phyloP scores from a whole-genome alignment of 352 stramenopile species.

The Phytopythium sindhum region DNA sequence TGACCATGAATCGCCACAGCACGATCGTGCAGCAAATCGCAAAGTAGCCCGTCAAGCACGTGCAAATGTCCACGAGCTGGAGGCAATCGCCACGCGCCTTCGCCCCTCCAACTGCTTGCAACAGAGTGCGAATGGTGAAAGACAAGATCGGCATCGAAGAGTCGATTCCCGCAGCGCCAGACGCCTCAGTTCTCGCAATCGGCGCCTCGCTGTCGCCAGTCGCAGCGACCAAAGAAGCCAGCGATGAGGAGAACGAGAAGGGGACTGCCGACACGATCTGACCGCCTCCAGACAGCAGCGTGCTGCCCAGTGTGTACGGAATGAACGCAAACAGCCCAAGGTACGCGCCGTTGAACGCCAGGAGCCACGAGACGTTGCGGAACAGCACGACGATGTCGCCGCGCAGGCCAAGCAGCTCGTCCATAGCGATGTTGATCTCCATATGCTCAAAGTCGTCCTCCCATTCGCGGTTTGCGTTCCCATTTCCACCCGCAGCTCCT shows the following conservation, averaged over 20 bases:
- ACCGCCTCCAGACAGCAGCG: conserved; percentile 68
- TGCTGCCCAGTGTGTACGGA: conserved; percentile 92
- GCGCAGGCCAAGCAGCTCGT: conserved; percentile 96
- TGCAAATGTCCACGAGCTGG: conserved; percentile 83
- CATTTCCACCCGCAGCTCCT: conserved; percentile 12
- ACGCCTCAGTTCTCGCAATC: conserved; percentile 3
- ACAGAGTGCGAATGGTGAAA: conserved; percentile 54
- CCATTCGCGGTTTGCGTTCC: conserved; percentile 61
- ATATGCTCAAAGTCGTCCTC: conserved; percentile 91
- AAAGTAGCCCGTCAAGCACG: conserved; percentile 72
- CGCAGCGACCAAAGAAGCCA: conserved; percentile 19
- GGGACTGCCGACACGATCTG: conserved; percentile 62
- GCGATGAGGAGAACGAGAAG: conserved; percentile 16
- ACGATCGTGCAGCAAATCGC: conserved; percentile 85
- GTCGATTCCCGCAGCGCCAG: neutral
- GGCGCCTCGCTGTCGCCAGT: conserved; percentile 17
- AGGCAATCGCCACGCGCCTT: conserved; percentile 74
- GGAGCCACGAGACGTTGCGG: conserved; percentile 95
- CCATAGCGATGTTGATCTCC: conserved; percentile 95
- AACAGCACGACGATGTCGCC: conserved; percentile 93
- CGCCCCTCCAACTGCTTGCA: conserved; percentile 49
- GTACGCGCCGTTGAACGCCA: conserved; percentile 97
- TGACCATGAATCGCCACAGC: conserved; percentile 83
- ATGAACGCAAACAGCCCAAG: conserved; percentile 96
- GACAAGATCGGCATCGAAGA: conserved; percentile 22